These are phyloP conservation scores for Xerocomellus dryophilus DNA, from an alignment of 768 basidiomycete genomes.

Conservation along the genomic window DNA sequence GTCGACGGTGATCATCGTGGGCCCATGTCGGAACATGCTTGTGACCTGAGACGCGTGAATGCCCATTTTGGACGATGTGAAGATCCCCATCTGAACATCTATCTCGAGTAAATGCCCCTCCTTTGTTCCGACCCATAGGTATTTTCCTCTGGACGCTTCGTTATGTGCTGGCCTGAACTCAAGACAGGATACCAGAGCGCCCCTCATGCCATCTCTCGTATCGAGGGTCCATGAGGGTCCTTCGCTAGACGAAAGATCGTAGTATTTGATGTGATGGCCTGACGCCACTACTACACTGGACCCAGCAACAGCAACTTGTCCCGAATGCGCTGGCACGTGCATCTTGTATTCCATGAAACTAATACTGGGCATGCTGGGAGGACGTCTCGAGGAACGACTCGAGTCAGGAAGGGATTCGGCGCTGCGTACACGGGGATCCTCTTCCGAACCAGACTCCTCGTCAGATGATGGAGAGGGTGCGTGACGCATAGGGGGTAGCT, in stretches of 20 bases:
- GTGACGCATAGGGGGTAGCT: constrained; percentile 60
- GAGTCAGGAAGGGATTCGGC: constrained; percentile 64
- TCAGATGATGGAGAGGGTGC: constrained; percentile 41
- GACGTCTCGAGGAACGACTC: constrained; percentile 60
- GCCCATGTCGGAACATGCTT: constrained; percentile 69
- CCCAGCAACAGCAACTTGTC: constrained; percentile 55
- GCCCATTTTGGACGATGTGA: constrained; percentile 55
- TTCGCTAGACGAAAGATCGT: constrained; percentile 51
- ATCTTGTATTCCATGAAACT: constrained; percentile 47
- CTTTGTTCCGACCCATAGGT: constrained; percentile 86
- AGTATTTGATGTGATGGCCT: constrained; percentile 58
- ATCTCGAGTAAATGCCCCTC: constrained; percentile 86
- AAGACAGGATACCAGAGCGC: constrained; percentile 69
- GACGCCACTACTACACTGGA: constrained; percentile 56
- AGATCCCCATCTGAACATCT: constrained; percentile 59
- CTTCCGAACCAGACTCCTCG: constrained; percentile 62
- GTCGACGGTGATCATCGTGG: constrained; percentile 77
- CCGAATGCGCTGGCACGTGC: constrained; percentile 51
- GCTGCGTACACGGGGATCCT: constrained; percentile 45
- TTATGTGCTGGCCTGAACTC: constrained; percentile 62
- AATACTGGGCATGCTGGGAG: constrained; percentile 35
- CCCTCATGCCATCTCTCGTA: constrained; percentile 62
- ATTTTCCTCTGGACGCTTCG: constrained; percentile 51
- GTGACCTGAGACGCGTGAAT: constrained; percentile 67
- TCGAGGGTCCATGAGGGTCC: constrained; percentile 51